phyloP scores from a whole-genome alignment of 768 basidiomycete genomes.

The Termitomyces sp. region DNA sequence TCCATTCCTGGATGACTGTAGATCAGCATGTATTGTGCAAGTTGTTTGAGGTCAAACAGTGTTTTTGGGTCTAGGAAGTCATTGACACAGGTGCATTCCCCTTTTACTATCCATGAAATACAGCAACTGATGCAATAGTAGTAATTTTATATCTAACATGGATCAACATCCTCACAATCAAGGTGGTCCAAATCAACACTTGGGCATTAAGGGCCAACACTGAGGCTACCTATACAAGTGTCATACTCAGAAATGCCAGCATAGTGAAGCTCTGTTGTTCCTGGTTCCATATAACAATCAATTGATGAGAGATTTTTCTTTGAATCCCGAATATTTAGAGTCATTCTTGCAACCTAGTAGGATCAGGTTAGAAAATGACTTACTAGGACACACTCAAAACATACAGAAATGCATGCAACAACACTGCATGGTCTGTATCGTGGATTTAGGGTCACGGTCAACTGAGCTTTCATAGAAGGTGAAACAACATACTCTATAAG shows the following conservation, averaged over 20 bases:
- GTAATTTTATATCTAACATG: too few relatives aligned
- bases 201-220: background rate
- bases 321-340: background rate
- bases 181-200: too few relatives aligned
- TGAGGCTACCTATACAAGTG: background rate
- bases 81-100: too few relatives aligned
- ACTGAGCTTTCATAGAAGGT: background rate
- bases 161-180: too few relatives aligned
- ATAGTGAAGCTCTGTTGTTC: background rate
- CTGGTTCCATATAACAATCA: background rate
- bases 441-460: background rate
- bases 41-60: too few relatives aligned
- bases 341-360: constrained; percentile 1
- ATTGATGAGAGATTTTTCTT: background rate
- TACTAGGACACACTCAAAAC: background rate
- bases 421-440: background rate
- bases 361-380: background rate
- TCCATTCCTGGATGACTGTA: too few relatives aligned
- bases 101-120: too few relatives aligned
- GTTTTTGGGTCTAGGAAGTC: too few relatives aligned
- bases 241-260: background rate
- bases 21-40: too few relatives aligned
- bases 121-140: too few relatives aligned
- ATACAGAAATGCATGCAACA: background rate
- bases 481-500: background rate